phyloP scores from a whole-genome alignment of 2,329 filamentous ascomycete genomes.

The Aureobasidium sp. region DNA sequence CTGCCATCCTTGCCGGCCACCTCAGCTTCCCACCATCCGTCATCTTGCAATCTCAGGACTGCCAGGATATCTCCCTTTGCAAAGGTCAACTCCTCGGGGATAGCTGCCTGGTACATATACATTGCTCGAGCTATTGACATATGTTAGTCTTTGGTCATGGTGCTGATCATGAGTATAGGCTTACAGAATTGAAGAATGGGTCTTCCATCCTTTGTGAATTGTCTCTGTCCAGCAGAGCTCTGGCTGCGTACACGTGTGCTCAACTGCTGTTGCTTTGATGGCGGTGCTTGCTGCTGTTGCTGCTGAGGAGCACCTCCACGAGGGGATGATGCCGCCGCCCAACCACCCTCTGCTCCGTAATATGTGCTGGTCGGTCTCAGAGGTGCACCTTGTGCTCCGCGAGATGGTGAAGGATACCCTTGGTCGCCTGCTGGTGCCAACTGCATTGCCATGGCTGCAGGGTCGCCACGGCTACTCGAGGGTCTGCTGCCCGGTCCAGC shows the following conservation, averaged over 20 bases:
- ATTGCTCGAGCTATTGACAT: conserved; percentile 67
- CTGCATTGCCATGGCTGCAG: conserved; percentile 38
- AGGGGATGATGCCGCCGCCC: conserved; percentile 14
- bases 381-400: conserved; percentile 23
- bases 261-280: conserved; percentile 19
- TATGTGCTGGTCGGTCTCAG: conserved; percentile 39
- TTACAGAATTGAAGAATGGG: conserved; percentile 91
- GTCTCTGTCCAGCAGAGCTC: conserved; percentile 78
- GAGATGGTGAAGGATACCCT: conserved; percentile 35
- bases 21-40: conserved; percentile 99
- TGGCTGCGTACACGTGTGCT: conserved; percentile 59
- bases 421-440: conserved; percentile 36
- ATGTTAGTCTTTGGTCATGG: conserved; percentile 11
- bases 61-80: conserved; percentile 86
- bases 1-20: conserved; percentile 58
- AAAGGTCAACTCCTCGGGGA: conserved; percentile 91
- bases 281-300: neutral
- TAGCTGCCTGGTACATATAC: conserved; percentile 91
- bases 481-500: conserved; percentile 30
- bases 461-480: conserved; percentile 36
- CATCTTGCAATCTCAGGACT: conserved; percentile 84
- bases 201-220: conserved; percentile 78
- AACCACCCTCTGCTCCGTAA: conserved; percentile 32
- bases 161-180: conserved; percentile 33
- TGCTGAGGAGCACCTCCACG: neutral